Percentiles rank a stretch among this genome's conserved stretches.
Conservation (phyloP, 345 rosid species). For the Eutrema heterophyllum region DNA sequence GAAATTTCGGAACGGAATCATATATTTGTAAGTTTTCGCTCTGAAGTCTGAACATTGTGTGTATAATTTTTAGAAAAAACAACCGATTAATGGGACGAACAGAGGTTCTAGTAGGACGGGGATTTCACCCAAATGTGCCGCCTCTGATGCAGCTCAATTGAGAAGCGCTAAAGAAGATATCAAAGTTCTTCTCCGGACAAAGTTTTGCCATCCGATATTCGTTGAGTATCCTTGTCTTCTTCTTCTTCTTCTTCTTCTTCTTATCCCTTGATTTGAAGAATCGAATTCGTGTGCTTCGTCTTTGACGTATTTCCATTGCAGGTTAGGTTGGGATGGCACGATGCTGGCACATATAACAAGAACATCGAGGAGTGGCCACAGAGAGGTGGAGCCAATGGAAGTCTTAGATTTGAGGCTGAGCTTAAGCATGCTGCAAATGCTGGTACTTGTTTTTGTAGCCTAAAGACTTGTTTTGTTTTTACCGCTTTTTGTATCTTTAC, state of each 20-base stretch:
- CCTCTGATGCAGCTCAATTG: slow-evolving; percentile 77
- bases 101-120: slow-evolving; percentile 23
- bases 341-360: slow-evolving; percentile 92
- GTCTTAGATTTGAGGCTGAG: slow-evolving; percentile 87
- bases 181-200: slow-evolving; percentile 68
- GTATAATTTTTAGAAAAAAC: slow-evolving; percentile 34
- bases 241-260: not conserved
- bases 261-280: not conserved
- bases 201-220: slow-evolving; percentile 80
- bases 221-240: slow-evolving; percentile 27
- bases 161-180: slow-evolving; percentile 87
- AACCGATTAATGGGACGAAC: slow-evolving; percentile 30
- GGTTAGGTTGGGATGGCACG: slow-evolving; percentile 98
- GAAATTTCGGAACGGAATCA: not conserved
- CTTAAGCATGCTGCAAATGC: slow-evolving; percentile 96
- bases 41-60: not conserved
- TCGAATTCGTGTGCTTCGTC: not conserved
- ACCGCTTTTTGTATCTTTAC: not conserved
- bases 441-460: slow-evolving; percentile 39
- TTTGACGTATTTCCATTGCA: slow-evolving; percentile 12
- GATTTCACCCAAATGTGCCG: slow-evolving; percentile 49
- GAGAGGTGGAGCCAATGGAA: slow-evolving; percentile 94
- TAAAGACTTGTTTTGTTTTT: not conserved
- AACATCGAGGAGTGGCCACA: slow-evolving; percentile 85
- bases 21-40: not conserved